Evolutionary conservation across 306 rosid genomes (phyloP).

Genomic region (Echinosophora koreensis): DNA sequence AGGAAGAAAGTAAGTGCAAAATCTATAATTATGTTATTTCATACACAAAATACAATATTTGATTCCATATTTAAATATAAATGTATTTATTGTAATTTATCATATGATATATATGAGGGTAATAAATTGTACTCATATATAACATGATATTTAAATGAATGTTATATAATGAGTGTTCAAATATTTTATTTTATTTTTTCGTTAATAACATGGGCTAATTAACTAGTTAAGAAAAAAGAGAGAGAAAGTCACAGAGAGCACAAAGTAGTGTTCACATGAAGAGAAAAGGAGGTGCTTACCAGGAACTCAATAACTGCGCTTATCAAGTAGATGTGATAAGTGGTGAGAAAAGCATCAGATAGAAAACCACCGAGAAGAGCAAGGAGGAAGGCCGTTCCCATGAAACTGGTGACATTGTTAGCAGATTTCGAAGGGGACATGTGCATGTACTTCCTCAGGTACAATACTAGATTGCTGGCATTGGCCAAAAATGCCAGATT

Average conservation of each 20-base stretch:
- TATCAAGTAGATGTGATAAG: slow-evolving; percentile 83
- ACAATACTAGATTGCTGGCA: slow-evolving; percentile 92
- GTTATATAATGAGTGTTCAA: too few relatives aligned
- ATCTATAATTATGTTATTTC: neutral
- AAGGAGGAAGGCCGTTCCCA: slow-evolving; percentile 96
- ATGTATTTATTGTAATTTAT: too few relatives aligned
- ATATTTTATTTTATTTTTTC: too few relatives aligned
- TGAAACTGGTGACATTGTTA: slow-evolving; percentile 90
- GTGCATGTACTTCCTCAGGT: slow-evolving; percentile 71
- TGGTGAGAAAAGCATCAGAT: slow-evolving; percentile 84
- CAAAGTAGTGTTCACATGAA: slow-evolving; percentile 8
- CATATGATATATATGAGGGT: too few relatives aligned
- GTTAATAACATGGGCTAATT: neutral
- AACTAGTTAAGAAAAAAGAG: slow-evolving; percentile 14
- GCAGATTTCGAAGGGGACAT: slow-evolving; percentile 87
- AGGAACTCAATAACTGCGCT: slow-evolving; percentile 85
- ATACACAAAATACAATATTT: too few relatives aligned
- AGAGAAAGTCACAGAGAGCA: slow-evolving; percentile 22
- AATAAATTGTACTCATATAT: too few relatives aligned
- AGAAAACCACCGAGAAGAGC: slow-evolving; percentile 96
- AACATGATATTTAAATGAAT: too few relatives aligned
- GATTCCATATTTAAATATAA: too few relatives aligned
- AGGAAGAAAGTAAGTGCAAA: slow-evolving; percentile 17
- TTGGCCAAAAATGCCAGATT: slow-evolving; percentile 89
- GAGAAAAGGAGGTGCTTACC: slow-evolving; percentile 52